These are phyloP conservation scores for Silene vulgaris DNA, from an alignment of 179 eudicot genomes.

Conservation along the genomic window DNA sequence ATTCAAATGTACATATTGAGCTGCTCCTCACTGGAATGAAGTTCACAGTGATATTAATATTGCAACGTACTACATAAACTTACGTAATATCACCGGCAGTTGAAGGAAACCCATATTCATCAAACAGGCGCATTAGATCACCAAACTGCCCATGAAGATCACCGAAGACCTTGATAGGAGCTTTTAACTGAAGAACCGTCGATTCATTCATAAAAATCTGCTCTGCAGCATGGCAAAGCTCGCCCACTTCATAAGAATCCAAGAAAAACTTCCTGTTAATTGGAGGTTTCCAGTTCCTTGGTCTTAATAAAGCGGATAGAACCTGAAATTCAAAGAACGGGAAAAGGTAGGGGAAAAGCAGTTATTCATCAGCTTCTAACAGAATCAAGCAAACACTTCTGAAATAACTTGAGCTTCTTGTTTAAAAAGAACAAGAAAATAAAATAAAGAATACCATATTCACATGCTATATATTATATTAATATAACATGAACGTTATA, in stretches of 20 bases:
- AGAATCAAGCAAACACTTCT: constrained; percentile 1
- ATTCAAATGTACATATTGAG: neutral
- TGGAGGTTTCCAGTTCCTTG: constrained; percentile 93
- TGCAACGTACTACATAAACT: constrained; percentile 8
- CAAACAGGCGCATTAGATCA: constrained; percentile 87
- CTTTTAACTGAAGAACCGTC: constrained; percentile 86
- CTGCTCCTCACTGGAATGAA: neutral
- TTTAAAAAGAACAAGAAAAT: neutral
- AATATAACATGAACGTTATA: too few species aligned
- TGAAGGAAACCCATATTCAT: constrained; percentile 97
- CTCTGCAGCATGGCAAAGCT: constrained; percentile 97
- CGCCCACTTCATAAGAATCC: constrained; percentile 93
- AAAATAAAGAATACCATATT: neutral
- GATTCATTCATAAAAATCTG: constrained; percentile 86
- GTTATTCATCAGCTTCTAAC: neutral
- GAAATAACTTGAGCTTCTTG: neutral
- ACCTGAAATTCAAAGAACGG: constrained; percentile 45
- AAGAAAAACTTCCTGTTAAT: constrained; percentile 80
- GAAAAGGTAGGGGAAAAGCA: neutral
- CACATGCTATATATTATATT: neutral
- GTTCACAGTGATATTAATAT: neutral
- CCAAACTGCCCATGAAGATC: constrained; percentile 98
- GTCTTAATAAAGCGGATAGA: constrained; percentile 78
- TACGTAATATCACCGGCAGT: constrained; percentile 95
- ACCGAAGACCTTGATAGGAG: constrained; percentile 93